Base-by-base conservation (phyloP, 2,329 filamentous ascomycete species). In the Scedosporium dehoogii region DNA sequence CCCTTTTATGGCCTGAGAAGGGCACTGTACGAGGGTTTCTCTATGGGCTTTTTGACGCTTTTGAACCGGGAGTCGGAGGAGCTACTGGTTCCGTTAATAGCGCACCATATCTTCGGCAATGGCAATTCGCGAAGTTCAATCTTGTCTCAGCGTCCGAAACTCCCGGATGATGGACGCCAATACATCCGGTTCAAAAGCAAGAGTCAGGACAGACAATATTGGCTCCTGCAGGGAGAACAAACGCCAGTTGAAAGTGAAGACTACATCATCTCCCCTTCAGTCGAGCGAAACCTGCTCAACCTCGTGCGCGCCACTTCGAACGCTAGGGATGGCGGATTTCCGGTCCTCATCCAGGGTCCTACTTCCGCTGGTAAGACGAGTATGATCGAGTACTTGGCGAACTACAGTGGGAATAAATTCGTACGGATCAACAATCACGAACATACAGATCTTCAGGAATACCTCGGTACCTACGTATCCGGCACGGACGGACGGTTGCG, bases 381-480 rank as follows among this genome's bases (percentile, higher is more conserved):
- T 74, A 99, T 99, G 94, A 96, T 99, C 51, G 93, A 97, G 74
- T 97, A 96, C 72, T 82, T 99, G 44, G 93, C 96, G n/a, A 94
- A 96, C 70, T 89, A 90, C 62, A 97, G 92, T 33, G 94, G 96
- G 3, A 96, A 99, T 72, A 94, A 90, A 70, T 99, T 97, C 71
- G 92, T 99, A 53, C 86, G 94, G 64, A 99, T 99, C 79, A 99
- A 99, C 76, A 99, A 99, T 68, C 94, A 99, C 74, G 96, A 99
- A 71, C 94, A 99, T 70, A 99, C 94, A 0, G 94, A 99, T 73
- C 79, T 99, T 44, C 94, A 99, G 73, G 96, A 99, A 72, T 99
- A 99, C 70, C 78, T 99, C 5, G 94, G 94, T 18, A 96, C 92
- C 0, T 99, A 99, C 68, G 80, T 96, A 1, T 97, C 94, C 2